Evolutionary conservation across 768 basidiomycete genomes (phyloP).

Genomic region (Guyanaporus albipodus): DNA sequence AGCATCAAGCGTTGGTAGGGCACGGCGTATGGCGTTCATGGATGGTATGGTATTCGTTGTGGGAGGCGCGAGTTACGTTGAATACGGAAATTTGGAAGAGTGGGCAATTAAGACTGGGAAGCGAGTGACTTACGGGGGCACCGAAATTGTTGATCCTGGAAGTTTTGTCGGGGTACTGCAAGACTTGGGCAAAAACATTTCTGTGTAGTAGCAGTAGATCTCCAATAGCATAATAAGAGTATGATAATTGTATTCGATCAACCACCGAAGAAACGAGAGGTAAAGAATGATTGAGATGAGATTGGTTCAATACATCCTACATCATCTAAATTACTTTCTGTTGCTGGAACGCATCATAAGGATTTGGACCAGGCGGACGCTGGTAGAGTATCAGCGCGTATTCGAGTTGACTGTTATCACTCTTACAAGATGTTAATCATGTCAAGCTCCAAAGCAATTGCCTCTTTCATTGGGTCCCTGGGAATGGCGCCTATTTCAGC

Average conservation of each 20-base stretch:
- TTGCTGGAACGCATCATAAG: conserved; percentile 61
- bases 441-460: conserved; percentile 75
- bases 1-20: conserved; percentile 35
- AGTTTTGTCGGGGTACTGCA: conserved; percentile 76
- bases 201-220: conserved; percentile 32
- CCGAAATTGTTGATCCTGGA: conserved; percentile 89
- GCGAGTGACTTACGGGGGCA: conserved; percentile 89
- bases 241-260: not conserved
- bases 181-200: conserved; percentile 48
- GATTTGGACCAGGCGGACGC: conserved; percentile 78
- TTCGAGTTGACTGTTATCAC: not conserved
- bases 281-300: not conserved
- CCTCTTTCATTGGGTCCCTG: conserved; percentile 74
- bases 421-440: conserved; percentile 88
- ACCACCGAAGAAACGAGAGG: conserved; percentile 14
- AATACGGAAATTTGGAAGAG: conserved; percentile 94
- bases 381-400: conserved; percentile 28
- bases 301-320: not conserved
- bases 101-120: conserved; percentile 85
- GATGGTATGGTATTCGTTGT: conserved; percentile 94
- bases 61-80: conserved; percentile 95
- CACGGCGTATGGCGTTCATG: conserved; percentile 68
- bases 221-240: not conserved
- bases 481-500: conserved; percentile 64
- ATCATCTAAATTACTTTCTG: conserved; percentile 42